A percentile compares a stretch with the other conserved stretches of the same genome.
These are phyloP conservation scores for Capronia americana DNA, from an alignment of 2,329 filamentous ascomycete genomes.

Conservation along the genomic window DNA sequence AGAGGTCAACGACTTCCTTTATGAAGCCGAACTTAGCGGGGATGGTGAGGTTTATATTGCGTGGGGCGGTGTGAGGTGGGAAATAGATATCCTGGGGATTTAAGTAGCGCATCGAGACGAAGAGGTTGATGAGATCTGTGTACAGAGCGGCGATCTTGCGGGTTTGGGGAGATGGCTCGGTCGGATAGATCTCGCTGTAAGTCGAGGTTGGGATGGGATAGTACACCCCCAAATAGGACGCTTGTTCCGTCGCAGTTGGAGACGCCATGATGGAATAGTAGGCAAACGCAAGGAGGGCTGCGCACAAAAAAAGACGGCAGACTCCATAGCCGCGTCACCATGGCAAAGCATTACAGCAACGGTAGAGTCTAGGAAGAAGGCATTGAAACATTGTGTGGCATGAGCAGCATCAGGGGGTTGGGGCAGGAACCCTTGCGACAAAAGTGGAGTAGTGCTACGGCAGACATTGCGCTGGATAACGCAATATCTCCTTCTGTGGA, in stretches of 20 bases:
- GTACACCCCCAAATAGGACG: conserved; percentile 6
- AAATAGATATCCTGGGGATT: background rate
- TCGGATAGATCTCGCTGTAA: conserved; percentile 10
- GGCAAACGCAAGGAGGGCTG: conserved; percentile 8
- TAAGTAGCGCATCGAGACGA: conserved; percentile 6
- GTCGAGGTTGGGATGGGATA: conserved; percentile 8
- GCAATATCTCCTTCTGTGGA: too few relatives aligned
- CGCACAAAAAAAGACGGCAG: conserved; percentile 6
- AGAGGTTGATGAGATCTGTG: conserved; percentile 8
- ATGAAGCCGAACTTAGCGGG: background rate
- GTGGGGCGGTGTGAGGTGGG: background rate
- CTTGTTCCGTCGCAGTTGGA: background rate
- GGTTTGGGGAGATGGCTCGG: conserved; percentile 11
- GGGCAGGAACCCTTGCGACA: too few relatives aligned
- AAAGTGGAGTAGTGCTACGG: too few relatives aligned
- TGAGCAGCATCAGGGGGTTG: too few relatives aligned
- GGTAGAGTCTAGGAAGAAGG: conserved; percentile 7
- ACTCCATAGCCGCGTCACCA: background rate
- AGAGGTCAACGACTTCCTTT: background rate
- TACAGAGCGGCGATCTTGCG: conserved; percentile 5
- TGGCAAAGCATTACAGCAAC: conserved; percentile 8
- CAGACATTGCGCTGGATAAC: too few relatives aligned
- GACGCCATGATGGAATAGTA: background rate
- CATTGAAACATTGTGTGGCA: too few relatives aligned
- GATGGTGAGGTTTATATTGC: background rate